These are phyloP conservation scores for Hypoxylon sp. DNA, from an alignment of 2,329 filamentous ascomycete genomes.

Conservation along the genomic window DNA sequence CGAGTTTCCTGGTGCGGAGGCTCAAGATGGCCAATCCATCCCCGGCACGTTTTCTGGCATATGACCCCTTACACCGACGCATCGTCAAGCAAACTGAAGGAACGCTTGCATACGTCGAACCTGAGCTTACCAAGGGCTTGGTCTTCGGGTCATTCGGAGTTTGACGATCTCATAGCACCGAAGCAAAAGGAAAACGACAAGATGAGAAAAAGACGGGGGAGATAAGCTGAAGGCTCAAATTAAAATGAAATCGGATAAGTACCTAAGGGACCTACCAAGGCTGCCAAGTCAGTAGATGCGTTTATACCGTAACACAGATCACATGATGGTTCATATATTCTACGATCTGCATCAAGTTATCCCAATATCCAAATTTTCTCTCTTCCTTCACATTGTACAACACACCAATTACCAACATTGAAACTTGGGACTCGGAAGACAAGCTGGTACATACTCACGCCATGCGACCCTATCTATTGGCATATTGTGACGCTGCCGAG, in stretches of 20 bases:
- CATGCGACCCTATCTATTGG: not conserved
- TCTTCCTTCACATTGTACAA: conserved; percentile 9
- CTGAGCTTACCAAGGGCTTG: conserved; percentile 13
- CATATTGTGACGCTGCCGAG: not conserved
- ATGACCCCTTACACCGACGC: conserved; percentile 33
- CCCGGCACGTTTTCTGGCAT: conserved; percentile 33
- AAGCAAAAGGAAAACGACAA: conserved; percentile 16
- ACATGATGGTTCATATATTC: conserved; percentile 11
- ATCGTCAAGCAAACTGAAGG: conserved; percentile 34
- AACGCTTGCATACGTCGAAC: conserved; percentile 29
- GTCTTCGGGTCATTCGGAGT: conserved; percentile 19
- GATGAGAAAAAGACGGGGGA: conserved; percentile 2
- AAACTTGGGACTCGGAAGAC: conserved; percentile 4
- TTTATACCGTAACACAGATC: conserved; percentile 6
- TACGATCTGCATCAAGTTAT: conserved; percentile 15
- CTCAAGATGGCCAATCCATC: conserved; percentile 37
- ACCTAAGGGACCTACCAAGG: no score
- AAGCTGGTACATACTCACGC: not conserved
- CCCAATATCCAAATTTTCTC: not conserved
- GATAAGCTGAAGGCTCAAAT: not conserved
- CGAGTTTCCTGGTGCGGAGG: conserved; percentile 12
- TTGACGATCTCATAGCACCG: conserved; percentile 2
- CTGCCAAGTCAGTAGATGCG: not conserved
- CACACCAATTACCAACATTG: not conserved
- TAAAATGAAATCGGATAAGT: not conserved